Percentiles rank a stretch among this genome's conserved stretches.
Evolutionary conservation across 495 filamentous ascomycete species (phyloP).

Genomic region (Trichoderma orchidacearum): DNA sequence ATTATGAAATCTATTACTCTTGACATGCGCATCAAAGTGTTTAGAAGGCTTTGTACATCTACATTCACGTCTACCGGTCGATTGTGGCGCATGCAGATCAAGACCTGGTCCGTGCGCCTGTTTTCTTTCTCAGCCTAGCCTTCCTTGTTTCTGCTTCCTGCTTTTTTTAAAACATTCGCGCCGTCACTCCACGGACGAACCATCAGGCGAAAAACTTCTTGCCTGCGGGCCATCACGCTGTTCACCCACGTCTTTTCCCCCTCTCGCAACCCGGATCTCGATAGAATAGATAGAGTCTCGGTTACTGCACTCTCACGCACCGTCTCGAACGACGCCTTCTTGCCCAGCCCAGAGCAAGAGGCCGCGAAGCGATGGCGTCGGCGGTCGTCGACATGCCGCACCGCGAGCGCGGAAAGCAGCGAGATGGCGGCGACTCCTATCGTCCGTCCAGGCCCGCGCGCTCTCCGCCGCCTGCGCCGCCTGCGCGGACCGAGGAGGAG

Average conservation of each 20-base stretch:
- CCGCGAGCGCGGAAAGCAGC: slow-evolving; percentile 14
- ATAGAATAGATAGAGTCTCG: too few species aligned
- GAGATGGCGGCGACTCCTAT: slow-evolving; percentile 29
- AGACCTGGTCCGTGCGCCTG: background rate
- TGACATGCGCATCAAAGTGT: background rate
- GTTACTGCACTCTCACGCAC: too few species aligned
- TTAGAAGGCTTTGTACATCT: background rate
- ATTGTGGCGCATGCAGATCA: too few species aligned
- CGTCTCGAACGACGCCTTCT: too few species aligned
- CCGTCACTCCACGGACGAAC: background rate
- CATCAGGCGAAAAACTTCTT: background rate
- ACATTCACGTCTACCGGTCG: too few species aligned
- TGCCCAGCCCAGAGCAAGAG: too few species aligned
- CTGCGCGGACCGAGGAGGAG: slow-evolving; percentile 59
- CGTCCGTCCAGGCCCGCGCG: slow-evolving; percentile 16
- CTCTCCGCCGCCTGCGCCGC: slow-evolving; percentile 36
- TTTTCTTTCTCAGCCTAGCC: background rate
- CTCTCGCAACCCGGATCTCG: too few species aligned
- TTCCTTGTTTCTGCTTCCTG: background rate
- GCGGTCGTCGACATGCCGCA: slow-evolving; percentile 13
- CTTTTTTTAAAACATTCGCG: background rate
- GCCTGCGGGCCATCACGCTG: too few species aligned
- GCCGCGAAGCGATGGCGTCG: slow-evolving; percentile 9
- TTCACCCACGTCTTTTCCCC: too few species aligned
- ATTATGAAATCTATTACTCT: too few species aligned